A percentile compares a stretch with the other conserved stretches of the same genome.
phyloP scores from a whole-genome alignment of 2,329 filamentous ascomycete species.

The Metarhizium anisopliae region DNA sequence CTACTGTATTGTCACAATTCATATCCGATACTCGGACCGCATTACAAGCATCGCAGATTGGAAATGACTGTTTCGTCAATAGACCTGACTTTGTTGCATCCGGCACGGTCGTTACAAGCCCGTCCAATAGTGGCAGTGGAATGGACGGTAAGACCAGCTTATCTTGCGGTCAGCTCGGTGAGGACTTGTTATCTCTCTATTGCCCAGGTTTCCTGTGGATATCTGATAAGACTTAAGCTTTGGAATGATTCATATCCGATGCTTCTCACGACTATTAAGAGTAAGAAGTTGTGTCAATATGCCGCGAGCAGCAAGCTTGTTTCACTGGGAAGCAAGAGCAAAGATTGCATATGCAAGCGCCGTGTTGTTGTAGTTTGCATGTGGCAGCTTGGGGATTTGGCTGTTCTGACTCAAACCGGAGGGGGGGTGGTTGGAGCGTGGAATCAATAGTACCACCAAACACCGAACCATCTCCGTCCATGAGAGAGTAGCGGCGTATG shows the following conservation, averaged over 20 bases:
- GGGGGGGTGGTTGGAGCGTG: no score
- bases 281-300: no score
- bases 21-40: background rate
- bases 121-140: background rate
- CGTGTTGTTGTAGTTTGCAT: background rate
- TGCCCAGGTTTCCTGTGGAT: background rate
- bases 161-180: slow-evolving; percentile 6
- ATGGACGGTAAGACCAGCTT: background rate
- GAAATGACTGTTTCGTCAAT: background rate
- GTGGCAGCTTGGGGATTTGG: background rate
- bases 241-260: background rate
- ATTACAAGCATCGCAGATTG: background rate
- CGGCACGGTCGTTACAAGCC: background rate
- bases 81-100: background rate
- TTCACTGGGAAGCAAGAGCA: background rate
- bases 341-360: background rate
- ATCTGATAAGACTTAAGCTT: background rate
- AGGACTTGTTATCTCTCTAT: slow-evolving; percentile 1
- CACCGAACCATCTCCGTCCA: background rate
- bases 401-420: no score
- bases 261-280: no score
- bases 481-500: background rate
- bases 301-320: no score
- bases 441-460: background rate
- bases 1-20: background rate